These are phyloP conservation scores for Cryptosporidium meleagridis DNA, from an alignment of 169 alveolate genomes.

Conservation along the genomic window DNA sequence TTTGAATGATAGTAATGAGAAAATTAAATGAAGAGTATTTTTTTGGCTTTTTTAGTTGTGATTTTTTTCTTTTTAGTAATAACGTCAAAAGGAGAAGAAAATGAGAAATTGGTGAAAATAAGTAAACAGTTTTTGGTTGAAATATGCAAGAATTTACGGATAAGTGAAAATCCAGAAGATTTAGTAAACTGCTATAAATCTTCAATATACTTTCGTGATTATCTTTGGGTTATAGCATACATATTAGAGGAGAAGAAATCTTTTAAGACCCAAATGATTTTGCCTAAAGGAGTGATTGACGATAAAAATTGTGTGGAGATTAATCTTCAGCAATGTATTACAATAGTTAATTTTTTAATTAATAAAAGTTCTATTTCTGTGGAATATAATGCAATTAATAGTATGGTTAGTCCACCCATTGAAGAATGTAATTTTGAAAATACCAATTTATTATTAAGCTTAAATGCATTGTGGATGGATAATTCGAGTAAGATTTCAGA, in stretches of 20 bases:
- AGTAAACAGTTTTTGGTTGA: conserved; percentile 1
- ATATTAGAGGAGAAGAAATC: background rate
- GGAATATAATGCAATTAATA: background rate
- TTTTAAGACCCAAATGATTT: conserved; percentile 4
- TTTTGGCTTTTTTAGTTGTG: background rate
- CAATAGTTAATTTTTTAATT: conserved; percentile 9
- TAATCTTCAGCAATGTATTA: conserved; percentile 41
- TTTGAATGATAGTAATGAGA: background rate
- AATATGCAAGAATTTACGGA: background rate
- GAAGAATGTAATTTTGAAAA: conserved; percentile 6
- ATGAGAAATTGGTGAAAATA: background rate
- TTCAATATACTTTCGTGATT: conserved; percentile 42
- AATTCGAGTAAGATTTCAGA: background rate
- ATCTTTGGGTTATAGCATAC: conserved; percentile 35
- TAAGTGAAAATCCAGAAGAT: background rate
- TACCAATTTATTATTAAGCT: background rate
- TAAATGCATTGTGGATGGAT: conserved; percentile 42
- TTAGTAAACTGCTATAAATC: conserved; percentile 27
- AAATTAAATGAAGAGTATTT: background rate
- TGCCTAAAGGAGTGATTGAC: conserved; percentile 3
- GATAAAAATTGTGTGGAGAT: conserved; percentile 4
- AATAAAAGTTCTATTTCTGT: background rate
- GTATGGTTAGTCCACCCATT: conserved; percentile 1
- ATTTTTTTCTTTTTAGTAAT: background rate
- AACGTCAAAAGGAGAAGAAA: background rate